Evolutionary conservation across 768 basidiomycete species (phyloP).

Genomic region (Lactarius tabidus): DNA sequence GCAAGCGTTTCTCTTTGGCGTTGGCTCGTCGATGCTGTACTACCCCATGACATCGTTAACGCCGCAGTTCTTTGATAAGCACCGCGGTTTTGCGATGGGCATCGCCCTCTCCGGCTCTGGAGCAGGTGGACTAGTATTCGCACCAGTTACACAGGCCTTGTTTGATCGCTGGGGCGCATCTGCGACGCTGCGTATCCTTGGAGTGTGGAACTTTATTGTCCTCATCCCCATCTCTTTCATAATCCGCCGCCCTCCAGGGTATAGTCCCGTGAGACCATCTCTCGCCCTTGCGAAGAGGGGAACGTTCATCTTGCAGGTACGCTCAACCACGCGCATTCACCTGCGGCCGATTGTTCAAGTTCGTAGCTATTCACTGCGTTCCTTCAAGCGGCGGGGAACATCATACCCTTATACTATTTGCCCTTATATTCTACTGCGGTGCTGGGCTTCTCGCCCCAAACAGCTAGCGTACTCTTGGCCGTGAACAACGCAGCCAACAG

Average conservation of each 20-base stretch:
- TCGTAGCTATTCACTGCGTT: constrained; percentile 38
- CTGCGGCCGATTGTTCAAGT: neutral
- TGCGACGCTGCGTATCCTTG: constrained; percentile 40
- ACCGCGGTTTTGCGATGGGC: constrained; percentile 45
- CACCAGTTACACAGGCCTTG: constrained; percentile 37
- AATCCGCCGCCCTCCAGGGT: constrained; percentile 31
- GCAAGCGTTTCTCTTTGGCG: constrained; percentile 40
- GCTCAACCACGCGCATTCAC: neutral
- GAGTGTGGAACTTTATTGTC: constrained; percentile 39
- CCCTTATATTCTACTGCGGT: constrained; percentile 41
- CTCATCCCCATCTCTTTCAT: constrained; percentile 38
- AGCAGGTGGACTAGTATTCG: constrained; percentile 43
- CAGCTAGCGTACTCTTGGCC: constrained; percentile 39
- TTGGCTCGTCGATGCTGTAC: constrained; percentile 43
- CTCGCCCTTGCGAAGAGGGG: constrained; percentile 38
- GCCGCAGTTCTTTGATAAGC: constrained; percentile 42
- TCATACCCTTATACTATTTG: constrained; percentile 43
- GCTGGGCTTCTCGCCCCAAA: constrained; percentile 36
- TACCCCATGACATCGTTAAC: constrained; percentile 43
- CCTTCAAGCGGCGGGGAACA: constrained; percentile 43
- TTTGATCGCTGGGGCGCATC: constrained; percentile 36
- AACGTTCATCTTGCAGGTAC: constrained; percentile 41
- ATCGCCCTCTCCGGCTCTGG: constrained; percentile 41
- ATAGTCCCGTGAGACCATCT: constrained; percentile 31
- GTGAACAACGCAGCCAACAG: constrained; percentile 44